Base-by-base conservation (phyloP, 75 land plant genomes). In the Chamaecyparis obtusa region DNA sequence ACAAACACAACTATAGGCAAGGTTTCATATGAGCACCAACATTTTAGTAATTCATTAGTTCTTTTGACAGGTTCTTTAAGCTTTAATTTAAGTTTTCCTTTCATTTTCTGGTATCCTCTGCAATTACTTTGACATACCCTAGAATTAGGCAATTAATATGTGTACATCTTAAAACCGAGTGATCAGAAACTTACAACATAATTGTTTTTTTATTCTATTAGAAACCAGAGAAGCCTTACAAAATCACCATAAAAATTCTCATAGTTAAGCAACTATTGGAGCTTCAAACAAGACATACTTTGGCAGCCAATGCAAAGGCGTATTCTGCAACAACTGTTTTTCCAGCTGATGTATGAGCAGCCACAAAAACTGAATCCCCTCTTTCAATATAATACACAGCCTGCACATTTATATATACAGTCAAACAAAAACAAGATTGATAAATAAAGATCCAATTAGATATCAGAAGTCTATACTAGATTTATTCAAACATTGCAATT, bases 251-350 rank as follows among this genome's bases (percentile, higher is more conserved):
- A 10, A 27, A 27, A 81, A 24, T 0, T 24, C 0, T 44, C 5
- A 48, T 30, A 2, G 55, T 51, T 33, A 51, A n/a, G 4, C 43
- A 16, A 27, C 51, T 84, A 27, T 27, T 54, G 35, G 49, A 24
- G 9, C 44, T 27, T 43, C 24, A n/a, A 83, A 0, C 16, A 51
- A 83, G 71, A 67, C 90, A 36, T 91, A 98, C 99, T 86, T 96
- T 98, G 51, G 98, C 87, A 75, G 99, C 96, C 86, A 98, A 92
- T 80, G 99, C 99, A 91, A 98, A 98, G 77, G 99, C 99, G 93
- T 98, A 98, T 83, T 98, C 99, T 74, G 99, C 99, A 90, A 98
- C 98, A 86, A 98, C 99, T 27, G 99, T 98, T 90, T 98, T 98
- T 37, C 99, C 99, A 87, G 99, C 99, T 17, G 99, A 98, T 56